Evolutionary conservation across 306 rosid genomes (phyloP).

Genomic region (Psophocarpus tetragonolobus): DNA sequence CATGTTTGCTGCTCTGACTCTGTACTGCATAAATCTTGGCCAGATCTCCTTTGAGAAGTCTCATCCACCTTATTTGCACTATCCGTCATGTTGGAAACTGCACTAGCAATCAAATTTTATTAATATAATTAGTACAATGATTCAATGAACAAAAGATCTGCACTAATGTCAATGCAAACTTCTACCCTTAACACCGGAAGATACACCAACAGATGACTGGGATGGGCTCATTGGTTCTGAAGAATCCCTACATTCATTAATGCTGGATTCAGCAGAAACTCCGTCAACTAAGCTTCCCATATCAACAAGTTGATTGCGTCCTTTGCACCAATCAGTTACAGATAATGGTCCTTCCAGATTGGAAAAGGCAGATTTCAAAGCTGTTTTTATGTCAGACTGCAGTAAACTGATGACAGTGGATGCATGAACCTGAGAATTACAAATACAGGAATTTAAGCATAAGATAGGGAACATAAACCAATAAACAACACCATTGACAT

Average conservation of each 20-base stretch:
- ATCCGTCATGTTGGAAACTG: conserved; percentile 64
- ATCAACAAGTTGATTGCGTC: conserved; percentile 77
- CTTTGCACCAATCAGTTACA: conserved; percentile 95
- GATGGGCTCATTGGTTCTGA: conserved; percentile 95
- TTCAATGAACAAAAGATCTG: conserved; percentile 22
- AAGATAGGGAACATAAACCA: conserved; percentile 18
- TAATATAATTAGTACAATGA: background rate
- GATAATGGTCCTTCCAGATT: conserved; percentile 88
- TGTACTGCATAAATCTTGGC: conserved; percentile 68
- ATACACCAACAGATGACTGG: conserved; percentile 78
- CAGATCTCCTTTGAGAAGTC: conserved; percentile 76
- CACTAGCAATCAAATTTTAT: conserved; percentile 33
- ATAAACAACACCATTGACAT: conserved; percentile 24
- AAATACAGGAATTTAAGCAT: conserved; percentile 30
- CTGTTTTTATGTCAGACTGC: conserved; percentile 91
- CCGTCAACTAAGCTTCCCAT: conserved; percentile 66
- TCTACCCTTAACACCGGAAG: conserved; percentile 79
- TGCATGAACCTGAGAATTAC: conserved; percentile 73
- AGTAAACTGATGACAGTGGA: conserved; percentile 81
- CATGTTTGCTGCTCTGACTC: conserved; percentile 71
- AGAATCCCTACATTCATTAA: conserved; percentile 84
- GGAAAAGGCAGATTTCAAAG: conserved; percentile 91
- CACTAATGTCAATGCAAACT: conserved; percentile 2
- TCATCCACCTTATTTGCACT: conserved; percentile 77
- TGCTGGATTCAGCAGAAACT: conserved; percentile 80